Base-by-base conservation (phyloP, 768 basidiomycete species). In the Plicaturopsis crispa region DNA sequence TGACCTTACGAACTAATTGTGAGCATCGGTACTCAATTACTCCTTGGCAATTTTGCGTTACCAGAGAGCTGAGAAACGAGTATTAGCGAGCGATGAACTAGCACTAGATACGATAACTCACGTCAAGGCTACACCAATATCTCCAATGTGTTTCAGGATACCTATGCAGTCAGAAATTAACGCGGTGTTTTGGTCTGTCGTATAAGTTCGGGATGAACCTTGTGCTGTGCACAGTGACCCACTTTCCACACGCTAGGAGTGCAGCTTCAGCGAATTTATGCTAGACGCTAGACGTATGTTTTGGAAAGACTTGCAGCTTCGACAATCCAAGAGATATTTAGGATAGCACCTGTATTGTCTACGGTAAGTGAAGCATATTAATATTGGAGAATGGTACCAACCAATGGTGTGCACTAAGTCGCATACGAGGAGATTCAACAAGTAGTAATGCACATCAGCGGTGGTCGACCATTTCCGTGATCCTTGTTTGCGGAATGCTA, bases 41-140 rank as follows among this genome's bases (percentile, higher is more conserved):
- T 31, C 16, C 13, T 38, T 4, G 17, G 8, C 12, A 21, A 22
- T 21, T 18, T 33, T 32, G 35, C 36, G 50, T 50, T 16, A 51
- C 33, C 10, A 50, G 45, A 23, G 53, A 51, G 26, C 30, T 5
- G 7, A 12, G 13, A 32, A 35, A 7, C 5, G 5, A 11, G 14
- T 28, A 26, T n/a, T n/a, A n/a, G n/a, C n/a, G n/a, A n/a, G n/a
- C n/a, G n/a, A n/a, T n/a, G n/a, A n/a, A n/a, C n/a, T n/a, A n/a
- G n/a, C n/a, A n/a, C n/a, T n/a, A n/a, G n/a, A n/a, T n/a, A n/a
- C 34, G 19, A 17, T 16, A 20, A 54, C 57, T 36, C 43, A 63
- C 63, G 55, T 58, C 11, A 67, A 42, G 20, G 66, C 63, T 11
- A 65, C 63, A 5, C 63, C 63, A 11, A 66, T 63, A 42, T 67